These are phyloP conservation scores for Ceratobasidium papillatum DNA, from an alignment of 1,284 basidiomycete genomes.

Conservation along the genomic window DNA sequence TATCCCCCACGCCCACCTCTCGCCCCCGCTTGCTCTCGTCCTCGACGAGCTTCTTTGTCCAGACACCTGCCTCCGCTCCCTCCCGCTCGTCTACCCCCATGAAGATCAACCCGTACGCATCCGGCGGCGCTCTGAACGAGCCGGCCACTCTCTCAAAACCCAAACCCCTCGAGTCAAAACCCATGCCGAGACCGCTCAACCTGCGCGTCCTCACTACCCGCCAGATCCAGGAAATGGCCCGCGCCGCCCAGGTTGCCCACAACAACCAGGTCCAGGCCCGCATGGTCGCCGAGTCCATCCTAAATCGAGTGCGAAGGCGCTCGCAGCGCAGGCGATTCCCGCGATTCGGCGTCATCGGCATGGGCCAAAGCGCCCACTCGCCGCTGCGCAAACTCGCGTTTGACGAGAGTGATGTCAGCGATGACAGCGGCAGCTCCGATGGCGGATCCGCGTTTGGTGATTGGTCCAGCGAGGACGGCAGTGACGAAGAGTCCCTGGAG, in stretches of 20 bases:
- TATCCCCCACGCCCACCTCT: background rate
- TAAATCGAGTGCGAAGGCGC: constrained; percentile 36
- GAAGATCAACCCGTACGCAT: constrained; percentile 34
- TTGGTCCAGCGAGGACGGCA: constrained; percentile 37
- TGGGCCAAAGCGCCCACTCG: constrained; percentile 16
- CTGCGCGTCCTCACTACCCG: constrained; percentile 33
- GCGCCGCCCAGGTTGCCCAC: constrained; percentile 30
- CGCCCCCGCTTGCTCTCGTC: constrained; percentile 27
- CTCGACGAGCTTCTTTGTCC: constrained; percentile 35
- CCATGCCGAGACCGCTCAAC: constrained; percentile 17
- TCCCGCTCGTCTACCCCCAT: constrained; percentile 19
- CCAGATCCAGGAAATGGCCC: constrained; percentile 40
- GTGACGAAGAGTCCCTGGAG: constrained; percentile 34
- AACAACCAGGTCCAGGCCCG: constrained; percentile 40
- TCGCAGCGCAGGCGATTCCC: constrained; percentile 31
- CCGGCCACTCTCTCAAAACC: constrained; percentile 3
- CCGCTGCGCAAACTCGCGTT: constrained; percentile 39
- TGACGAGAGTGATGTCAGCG: constrained; percentile 37
- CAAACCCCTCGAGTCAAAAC: constrained; percentile 12
- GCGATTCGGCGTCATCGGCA: constrained; percentile 28
- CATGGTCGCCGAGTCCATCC: constrained; percentile 39
- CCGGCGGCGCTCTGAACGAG: constrained; percentile 21
- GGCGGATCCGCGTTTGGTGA: constrained; percentile 22
- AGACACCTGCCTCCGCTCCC: constrained; percentile 15
- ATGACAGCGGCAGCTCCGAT: constrained; percentile 38